Base-by-base conservation (phyloP, 495 filamentous ascomycete genomes). In the Penicillium alfredii region DNA sequence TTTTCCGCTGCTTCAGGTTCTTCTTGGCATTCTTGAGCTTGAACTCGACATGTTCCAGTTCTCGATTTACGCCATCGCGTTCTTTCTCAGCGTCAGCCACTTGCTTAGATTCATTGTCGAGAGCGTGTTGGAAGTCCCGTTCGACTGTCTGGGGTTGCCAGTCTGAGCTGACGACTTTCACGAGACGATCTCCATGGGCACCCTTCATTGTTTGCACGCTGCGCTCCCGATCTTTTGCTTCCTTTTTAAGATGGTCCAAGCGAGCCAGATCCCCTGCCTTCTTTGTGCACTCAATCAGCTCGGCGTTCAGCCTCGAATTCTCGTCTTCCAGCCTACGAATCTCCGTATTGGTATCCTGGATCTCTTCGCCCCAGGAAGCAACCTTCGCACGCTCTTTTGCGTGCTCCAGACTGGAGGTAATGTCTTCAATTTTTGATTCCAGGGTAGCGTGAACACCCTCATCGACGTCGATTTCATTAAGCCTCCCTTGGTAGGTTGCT, bases 401-500 rank as follows among this genome's bases (percentile, higher is more conserved):
- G 39, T 73, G 69, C 32, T 68, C 63, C 5, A 94, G 71, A 28
- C 62, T 72, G 3, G 71, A 63, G 43, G 80, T 76, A 4, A 82
- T 68, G 17, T 94, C 86, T 34, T 80, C 74, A 23, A 82, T 68
- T 25, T 81, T 80, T 3, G 80, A 74, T 38, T 88, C 80, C 8
- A 94, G 69, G 3, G 81, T 67, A 19, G 82, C 80, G 51, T 84
- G 82, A 16, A 76, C 72, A 8, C 87, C 89, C 63, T 95, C 89
- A 46, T 95, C 90, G 26, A 88, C 70, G 9, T 82, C 74, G 33
- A 97, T 78, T 6, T 60, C 65, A 45, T 80, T 72, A 6, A 92
- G 61, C 9, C 82, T 79, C 21, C 58, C 63, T 45, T 90, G 84
- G 8, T 85, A 70, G 4, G 49, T 51, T 7, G 57, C 55, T 7